Conservation (phyloP, 495 filamentous ascomycete genomes). For the Echria macrotheca region DNA sequence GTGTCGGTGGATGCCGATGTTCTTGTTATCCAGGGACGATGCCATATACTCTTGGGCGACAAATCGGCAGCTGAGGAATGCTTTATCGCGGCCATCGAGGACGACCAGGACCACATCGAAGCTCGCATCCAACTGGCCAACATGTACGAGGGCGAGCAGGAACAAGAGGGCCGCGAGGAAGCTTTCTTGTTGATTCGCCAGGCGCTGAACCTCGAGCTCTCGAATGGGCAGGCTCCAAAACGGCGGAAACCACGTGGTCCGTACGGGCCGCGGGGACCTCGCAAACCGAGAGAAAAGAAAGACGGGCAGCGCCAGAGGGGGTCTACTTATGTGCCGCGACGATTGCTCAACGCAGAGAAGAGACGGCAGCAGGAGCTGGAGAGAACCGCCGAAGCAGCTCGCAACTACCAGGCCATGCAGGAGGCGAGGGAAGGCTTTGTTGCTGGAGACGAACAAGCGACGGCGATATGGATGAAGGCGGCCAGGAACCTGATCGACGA, state of each 20-base stretch:
- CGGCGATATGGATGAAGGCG: constrained; percentile 64
- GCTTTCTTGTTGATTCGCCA: constrained; percentile 70
- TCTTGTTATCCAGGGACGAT: constrained; percentile 67
- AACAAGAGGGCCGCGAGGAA: constrained; percentile 52
- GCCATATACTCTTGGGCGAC: constrained; percentile 58
- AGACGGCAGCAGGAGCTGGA: constrained; percentile 35
- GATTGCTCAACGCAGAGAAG: constrained; percentile 32
- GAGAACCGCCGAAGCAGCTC: constrained; percentile 48
- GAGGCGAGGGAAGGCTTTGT: constrained; percentile 47
- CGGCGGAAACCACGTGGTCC: constrained; percentile 13
- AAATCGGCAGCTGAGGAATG: constrained; percentile 66
- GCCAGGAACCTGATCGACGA: constrained; percentile 71
- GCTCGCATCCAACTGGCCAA: constrained; percentile 67
- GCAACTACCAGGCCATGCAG: constrained; percentile 51
- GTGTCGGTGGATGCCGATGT: constrained; percentile 52
- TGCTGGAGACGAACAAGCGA: constrained; percentile 48
- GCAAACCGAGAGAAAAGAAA: constrained; percentile 20
- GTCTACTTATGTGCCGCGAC: constrained; percentile 31
- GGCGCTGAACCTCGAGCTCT: constrained; percentile 55
- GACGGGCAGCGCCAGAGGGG: constrained; percentile 16
- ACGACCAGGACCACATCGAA: constrained; percentile 62
- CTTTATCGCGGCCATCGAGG: constrained; percentile 64
- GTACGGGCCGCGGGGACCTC: constrained; percentile 12
- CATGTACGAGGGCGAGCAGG: constrained; percentile 67
- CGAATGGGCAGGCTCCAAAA: constrained; percentile 28